A percentile compares a stretch with the other conserved stretches of the same genome.
Conservation (phyloP, 1,284 basidiomycete genomes). For the Schizophyllum amplum region DNA sequence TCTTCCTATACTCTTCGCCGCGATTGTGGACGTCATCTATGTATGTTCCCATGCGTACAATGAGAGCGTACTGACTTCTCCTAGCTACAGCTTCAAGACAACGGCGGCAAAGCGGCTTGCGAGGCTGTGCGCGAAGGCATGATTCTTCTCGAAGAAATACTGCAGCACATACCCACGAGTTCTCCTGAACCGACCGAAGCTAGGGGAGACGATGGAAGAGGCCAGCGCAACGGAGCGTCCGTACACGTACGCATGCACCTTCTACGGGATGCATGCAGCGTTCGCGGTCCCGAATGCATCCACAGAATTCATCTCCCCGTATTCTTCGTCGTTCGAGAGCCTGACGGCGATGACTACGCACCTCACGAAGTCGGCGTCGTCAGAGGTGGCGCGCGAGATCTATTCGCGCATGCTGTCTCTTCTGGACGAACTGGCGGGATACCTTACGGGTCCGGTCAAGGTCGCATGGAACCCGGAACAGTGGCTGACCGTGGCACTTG, state of each 20-base stretch:
- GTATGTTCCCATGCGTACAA: too few species aligned
- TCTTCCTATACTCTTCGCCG: slow-evolving; percentile 68
- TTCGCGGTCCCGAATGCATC: slow-evolving; percentile 11
- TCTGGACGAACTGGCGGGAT: slow-evolving; percentile 38
- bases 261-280: slow-evolving; percentile 44
- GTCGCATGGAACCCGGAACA: slow-evolving; percentile 46
- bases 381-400: slow-evolving; percentile 31
- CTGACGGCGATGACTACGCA: slow-evolving; percentile 36
- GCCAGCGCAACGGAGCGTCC: slow-evolving; percentile 27
- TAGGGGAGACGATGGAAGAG: slow-evolving; percentile 27
- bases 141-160: slow-evolving; percentile 43
- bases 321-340: slow-evolving; percentile 49
- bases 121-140: slow-evolving; percentile 37
- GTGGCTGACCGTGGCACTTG: slow-evolving; percentile 48
- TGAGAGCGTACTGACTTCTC: slow-evolving; percentile 1
- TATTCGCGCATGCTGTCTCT: slow-evolving; percentile 42
- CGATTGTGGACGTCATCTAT: slow-evolving; percentile 52
- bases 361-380: slow-evolving; percentile 18
- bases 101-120: slow-evolving; percentile 25
- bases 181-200: slow-evolving; percentile 43
- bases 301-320: slow-evolving; percentile 34
- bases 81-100: slow-evolving; percentile 33
- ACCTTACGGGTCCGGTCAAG: slow-evolving; percentile 30
- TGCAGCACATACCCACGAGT: slow-evolving; percentile 44
- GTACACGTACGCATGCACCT: slow-evolving; percentile 47